Percentiles rank a stretch among this genome's conserved stretches.
phyloP scores from a whole-genome alignment of 108 stramenopile species.

The Hondaea fermentalgiana region DNA sequence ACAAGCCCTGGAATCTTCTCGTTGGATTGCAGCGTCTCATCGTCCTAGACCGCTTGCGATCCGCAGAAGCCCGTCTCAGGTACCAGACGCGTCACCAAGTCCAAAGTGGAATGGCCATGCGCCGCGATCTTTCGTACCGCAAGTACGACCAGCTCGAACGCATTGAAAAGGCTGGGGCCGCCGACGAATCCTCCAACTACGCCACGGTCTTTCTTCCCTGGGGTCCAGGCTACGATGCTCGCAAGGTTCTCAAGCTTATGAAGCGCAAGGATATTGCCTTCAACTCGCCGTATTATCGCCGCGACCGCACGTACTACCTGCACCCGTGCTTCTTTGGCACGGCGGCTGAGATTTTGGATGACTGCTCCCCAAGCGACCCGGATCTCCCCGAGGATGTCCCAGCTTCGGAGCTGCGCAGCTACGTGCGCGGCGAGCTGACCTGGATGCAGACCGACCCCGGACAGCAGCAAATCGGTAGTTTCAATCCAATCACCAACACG shows the following conservation, averaged over 20 bases:
- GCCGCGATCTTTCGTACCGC: background rate
- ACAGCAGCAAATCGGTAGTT: constrained; percentile 31
- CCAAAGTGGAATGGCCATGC: constrained; percentile 17
- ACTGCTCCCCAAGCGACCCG: constrained; percentile 30
- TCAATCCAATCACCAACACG: constrained; percentile 28
- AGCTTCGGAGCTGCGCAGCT: background rate
- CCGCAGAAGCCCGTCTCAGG: constrained; percentile 26
- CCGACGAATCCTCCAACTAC: constrained; percentile 27
- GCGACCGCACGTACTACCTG: constrained; percentile 22
- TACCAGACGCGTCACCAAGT: constrained; percentile 22
- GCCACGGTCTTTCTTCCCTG: constrained; percentile 43
- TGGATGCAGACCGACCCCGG: constrained; percentile 34
- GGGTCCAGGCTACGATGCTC: constrained; percentile 31
- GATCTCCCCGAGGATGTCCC: constrained; percentile 25
- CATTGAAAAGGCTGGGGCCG: background rate
- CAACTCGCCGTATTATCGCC: constrained; percentile 28
- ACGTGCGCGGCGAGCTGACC: constrained; percentile 23
- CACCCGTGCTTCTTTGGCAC: constrained; percentile 32
- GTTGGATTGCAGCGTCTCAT: constrained; percentile 30
- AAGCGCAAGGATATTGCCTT: constrained; percentile 23
- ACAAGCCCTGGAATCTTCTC: constrained; percentile 26
- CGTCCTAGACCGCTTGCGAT: constrained; percentile 26
- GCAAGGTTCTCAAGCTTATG: constrained; percentile 26
- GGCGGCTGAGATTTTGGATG: constrained; percentile 23
- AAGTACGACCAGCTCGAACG: constrained; percentile 22